Base-by-base conservation (phyloP, 192 early-diverging fungal genomes). In the Mortierella claussenii region DNA sequence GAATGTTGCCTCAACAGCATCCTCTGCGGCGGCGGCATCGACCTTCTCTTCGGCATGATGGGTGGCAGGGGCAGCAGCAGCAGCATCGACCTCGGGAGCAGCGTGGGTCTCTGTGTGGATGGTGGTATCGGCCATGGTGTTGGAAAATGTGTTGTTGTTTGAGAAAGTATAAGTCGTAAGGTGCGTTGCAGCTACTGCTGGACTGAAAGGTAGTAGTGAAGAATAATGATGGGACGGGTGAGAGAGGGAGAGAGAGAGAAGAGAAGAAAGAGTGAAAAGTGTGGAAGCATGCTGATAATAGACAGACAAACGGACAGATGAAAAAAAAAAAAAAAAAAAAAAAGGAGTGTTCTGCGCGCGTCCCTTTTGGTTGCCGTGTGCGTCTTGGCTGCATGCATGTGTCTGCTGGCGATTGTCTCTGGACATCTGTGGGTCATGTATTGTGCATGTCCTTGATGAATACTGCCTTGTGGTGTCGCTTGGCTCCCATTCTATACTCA, bases 1-100 rank as follows among this genome's bases (percentile, higher is more conserved):
- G 49, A 69, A 62, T 7, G 68, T 78, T 42, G 46, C 21, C 53
- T 78, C 75, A 17, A 34, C 9, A 23, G 61, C 73, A 26, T 51
- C 52, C 17, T 34, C 59, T 10, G 60, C 26, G 20, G 27, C 56
- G 28, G 26, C 60, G 17, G 34, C 17, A 26, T 28, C 40, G 33
- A 43, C 44, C 10, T 24, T 52, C 23, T 32, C 57, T 10, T 40
- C 58, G 12, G 23, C 34, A 49, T 23, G 27, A 24, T 50, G 3
- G 24, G 49, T 26, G 46, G 54, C 17, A 26, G 31, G 37, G 37
- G 27, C 49, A 36, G 54, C 11, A 36, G 31, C 30, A 36, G 21
- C 53, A 17, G 31, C 54, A 20, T 54, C 40, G 43, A 46, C 62
- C 27, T 21, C 37, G 13, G 37, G 37, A 40, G 37, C 37, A 10